Percentiles rank a stretch among this genome's conserved stretches.
phyloP scores from a whole-genome alignment of 1,139 yeast species.

The Hemisphaericaspora xylofermentans region DNA sequence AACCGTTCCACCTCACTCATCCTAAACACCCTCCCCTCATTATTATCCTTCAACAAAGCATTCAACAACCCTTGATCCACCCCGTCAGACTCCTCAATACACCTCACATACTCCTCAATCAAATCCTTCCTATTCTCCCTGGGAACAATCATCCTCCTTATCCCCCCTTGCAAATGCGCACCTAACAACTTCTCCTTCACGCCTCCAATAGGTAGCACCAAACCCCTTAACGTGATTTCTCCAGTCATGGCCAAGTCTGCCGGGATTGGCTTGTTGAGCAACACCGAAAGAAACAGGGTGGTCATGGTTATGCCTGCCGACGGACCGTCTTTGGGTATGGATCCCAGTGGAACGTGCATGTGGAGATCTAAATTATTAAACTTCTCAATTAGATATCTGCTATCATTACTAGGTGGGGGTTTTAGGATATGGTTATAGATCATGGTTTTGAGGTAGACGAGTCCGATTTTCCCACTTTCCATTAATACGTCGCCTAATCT shows the following conservation, averaged over 20 bases:
- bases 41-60: conserved; percentile 40
- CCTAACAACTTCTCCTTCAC: conserved; percentile 81
- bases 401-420: conserved; percentile 21
- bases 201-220: conserved; percentile 88
- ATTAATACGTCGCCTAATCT: conserved; percentile 78
- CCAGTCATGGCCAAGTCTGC: conserved; percentile 87
- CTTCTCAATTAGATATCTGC: conserved; percentile 34
- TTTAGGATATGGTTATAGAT: conserved; percentile 36
- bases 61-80: conserved; percentile 26
- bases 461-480: conserved; percentile 81
- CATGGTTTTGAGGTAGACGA: conserved; percentile 70
- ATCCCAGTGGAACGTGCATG: conserved; percentile 88
- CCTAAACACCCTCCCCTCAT: conserved; percentile 28
- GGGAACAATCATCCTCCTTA: conserved; percentile 65
- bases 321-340: conserved; percentile 89
- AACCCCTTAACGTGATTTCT: conserved; percentile 83
- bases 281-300: conserved; percentile 69
- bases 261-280: conserved; percentile 67
- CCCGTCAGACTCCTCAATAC: conserved; percentile 31
- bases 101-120: conserved; percentile 52
- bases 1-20: conserved; percentile 47
- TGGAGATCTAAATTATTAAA: conserved; percentile 65
- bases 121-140: conserved; percentile 69
- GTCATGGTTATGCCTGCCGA: conserved; percentile 94
- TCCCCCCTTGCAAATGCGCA: conserved; percentile 64